These are phyloP conservation scores for Agaricus blazei DNA, from an alignment of 768 basidiomycete species.

Conservation along the genomic window DNA sequence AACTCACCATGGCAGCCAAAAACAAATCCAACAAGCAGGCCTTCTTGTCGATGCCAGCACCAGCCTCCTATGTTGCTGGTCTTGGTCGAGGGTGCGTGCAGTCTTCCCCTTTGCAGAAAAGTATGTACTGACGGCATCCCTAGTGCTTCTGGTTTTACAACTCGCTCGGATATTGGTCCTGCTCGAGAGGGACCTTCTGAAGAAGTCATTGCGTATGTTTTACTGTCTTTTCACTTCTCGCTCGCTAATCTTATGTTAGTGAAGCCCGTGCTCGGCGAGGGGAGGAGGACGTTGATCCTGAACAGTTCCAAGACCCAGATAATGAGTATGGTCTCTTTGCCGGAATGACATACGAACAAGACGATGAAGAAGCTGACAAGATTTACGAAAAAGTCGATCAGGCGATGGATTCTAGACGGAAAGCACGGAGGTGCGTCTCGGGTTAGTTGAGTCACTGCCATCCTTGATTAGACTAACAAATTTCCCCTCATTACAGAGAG, in stretches of 20 bases:
- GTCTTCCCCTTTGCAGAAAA: background rate
- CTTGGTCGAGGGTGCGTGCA: constrained; percentile 84
- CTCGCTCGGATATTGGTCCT: constrained; percentile 97
- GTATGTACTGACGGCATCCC: background rate
- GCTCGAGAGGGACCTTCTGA: constrained; percentile 93
- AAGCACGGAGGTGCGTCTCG: constrained; percentile 65
- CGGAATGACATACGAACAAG: constrained; percentile 92
- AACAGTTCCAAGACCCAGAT: constrained; percentile 94
- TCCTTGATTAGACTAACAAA: constrained; percentile 22
- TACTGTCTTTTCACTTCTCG: background rate
- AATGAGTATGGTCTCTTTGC: constrained; percentile 96
- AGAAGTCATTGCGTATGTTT: constrained; percentile 77
- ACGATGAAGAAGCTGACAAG: constrained; percentile 95
- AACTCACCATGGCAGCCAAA: constrained; percentile 33
- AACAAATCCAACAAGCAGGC: constrained; percentile 74
- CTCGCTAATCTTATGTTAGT: constrained; percentile 28
- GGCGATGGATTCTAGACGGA: constrained; percentile 84
- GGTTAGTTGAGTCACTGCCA: constrained; percentile 33
- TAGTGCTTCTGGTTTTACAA: constrained; percentile 96
- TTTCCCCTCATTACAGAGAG: constrained; percentile 42
- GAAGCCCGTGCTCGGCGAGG: constrained; percentile 84
- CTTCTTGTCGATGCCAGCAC: constrained; percentile 88
- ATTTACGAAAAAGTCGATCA: constrained; percentile 92
- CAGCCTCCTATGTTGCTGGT: constrained; percentile 97
- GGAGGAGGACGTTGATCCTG: constrained; percentile 89